A percentile compares a stretch with the other conserved stretches of the same genome.
Conservation (phyloP, 75 land plant species). For the Isoetes taiwanensis region DNA sequence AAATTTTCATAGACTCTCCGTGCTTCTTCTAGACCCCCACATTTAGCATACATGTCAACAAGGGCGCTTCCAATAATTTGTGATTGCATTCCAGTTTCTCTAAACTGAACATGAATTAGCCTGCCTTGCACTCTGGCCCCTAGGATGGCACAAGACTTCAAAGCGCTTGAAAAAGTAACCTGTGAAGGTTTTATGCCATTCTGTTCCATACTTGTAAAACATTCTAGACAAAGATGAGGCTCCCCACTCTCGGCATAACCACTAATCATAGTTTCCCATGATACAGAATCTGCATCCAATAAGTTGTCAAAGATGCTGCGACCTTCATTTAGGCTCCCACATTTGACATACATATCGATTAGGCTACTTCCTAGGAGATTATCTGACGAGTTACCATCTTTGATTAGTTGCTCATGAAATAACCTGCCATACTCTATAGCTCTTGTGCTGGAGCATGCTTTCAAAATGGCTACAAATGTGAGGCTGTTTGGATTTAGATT, state of each 20-base stretch:
- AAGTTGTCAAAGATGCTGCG: neutral
- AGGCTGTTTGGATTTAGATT: conserved; percentile 24
- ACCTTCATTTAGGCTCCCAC: neutral
- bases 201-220: neutral
- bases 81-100: conserved; percentile 22
- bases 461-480: conserved; percentile 29
- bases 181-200: neutral
- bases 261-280: conserved; percentile 1
- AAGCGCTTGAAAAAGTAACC: conserved; percentile 27
- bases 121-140: neutral
- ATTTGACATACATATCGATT: conserved; percentile 15
- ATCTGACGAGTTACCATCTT: neutral
- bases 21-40: conserved; percentile 21
- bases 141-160: conserved; percentile 27
- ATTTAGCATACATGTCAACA: conserved; percentile 47
- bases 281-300: neutral
- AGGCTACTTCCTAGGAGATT: neutral
- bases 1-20: conserved; percentile 12
- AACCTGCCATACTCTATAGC: neutral
- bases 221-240: neutral
- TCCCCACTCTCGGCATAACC: neutral
- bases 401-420: conserved; percentile 9
- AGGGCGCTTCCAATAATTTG: conserved; percentile 31
- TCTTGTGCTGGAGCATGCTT: conserved; percentile 22
- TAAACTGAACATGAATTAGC: conserved; percentile 6